Base-by-base conservation (phyloP, 2,329 filamentous ascomycete species). In the Colletotrichum spinosum region DNA sequence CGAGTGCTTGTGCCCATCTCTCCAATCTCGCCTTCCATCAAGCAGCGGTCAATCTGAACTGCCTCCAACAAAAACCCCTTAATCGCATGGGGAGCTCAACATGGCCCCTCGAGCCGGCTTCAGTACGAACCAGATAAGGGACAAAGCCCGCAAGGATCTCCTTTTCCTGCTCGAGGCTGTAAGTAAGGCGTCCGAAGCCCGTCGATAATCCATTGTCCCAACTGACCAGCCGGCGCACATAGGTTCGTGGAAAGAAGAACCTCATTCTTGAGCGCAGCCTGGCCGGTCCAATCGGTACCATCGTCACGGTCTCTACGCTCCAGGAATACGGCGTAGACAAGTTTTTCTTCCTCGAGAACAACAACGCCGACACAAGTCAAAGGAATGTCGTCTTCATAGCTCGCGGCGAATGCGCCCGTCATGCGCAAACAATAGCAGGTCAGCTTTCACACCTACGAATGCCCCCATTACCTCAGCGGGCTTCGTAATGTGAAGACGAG, bases 231-330 rank as follows among this genome's bases (percentile, higher is more conserved):
- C 38, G 39, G 39, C 17, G 51, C 37, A 50, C 44, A 11, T 75
- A 99, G 96, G 93, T 98, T 70, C 92, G 95, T 76, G 97, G 97
- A 72, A 99, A 98, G 88, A 99, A 99, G 86, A 98, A 97, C 75
- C 84, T 99, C 67, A 92, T 99, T 56, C 91, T 99, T 75, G 95
- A 98, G 77, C 92, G 92, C 78, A 90, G 90, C 72, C 86, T 99
- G 72, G 94, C 95, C 70, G 96, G 95, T 33, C 93, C 94, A 37
- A 87, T 99, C 71, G 93, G 94, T 65, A 86, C 95, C 65, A 91
- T 99, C 70, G 93, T 97, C 80, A 97, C 97, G 78, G 97, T 97
- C 74, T 95, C 95, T 25, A 95, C 92, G 9, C 86, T 97, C 13
- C 93, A 98, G 76, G 96, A 99, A 74, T 97, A 98, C 81, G 97